Conservation (phyloP, 2,329 filamentous ascomycete genomes). For the Calonectria naviculata region DNA sequence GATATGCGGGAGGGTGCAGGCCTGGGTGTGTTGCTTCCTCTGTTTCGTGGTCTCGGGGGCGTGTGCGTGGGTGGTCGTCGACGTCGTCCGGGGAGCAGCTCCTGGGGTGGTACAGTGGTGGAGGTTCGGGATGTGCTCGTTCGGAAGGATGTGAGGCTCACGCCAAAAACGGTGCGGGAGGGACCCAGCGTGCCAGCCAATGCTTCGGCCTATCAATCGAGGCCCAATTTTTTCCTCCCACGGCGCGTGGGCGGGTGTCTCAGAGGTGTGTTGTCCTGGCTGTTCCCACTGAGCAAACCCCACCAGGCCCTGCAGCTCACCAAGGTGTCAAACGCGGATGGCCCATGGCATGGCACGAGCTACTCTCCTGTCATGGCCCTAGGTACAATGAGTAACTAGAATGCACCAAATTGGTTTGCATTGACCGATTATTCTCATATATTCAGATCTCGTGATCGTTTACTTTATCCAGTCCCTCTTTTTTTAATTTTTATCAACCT, state of each 20-base stretch:
- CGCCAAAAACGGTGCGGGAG: constrained; percentile 7
- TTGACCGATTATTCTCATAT: no score
- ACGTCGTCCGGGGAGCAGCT: not conserved
- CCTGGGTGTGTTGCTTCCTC: not conserved
- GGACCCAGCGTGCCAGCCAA: not conserved
- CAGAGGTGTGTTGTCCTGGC: not conserved
- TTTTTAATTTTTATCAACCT: not conserved
- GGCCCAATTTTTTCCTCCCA: constrained; percentile 6
- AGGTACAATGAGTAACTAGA: no score
- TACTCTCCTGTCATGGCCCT: no score
- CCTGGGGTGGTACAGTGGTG: not conserved
- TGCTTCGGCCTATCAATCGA: not conserved
- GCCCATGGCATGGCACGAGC: no score
- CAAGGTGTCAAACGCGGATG: not conserved
- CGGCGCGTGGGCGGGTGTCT: not conserved
- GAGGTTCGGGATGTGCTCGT: constrained; percentile 3
- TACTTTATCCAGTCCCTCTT: not conserved
- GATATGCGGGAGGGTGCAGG: not conserved
- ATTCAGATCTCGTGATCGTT: no score
- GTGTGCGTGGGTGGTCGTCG: no score
- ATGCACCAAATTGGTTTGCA: no score
- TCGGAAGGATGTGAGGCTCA: constrained; percentile 15
- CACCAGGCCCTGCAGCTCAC: not conserved
- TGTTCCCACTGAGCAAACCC: constrained; percentile 9
- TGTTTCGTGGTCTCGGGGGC: no score